phyloP scores from a whole-genome alignment of 257 asterid species.

The Penstemon davidsonii region DNA sequence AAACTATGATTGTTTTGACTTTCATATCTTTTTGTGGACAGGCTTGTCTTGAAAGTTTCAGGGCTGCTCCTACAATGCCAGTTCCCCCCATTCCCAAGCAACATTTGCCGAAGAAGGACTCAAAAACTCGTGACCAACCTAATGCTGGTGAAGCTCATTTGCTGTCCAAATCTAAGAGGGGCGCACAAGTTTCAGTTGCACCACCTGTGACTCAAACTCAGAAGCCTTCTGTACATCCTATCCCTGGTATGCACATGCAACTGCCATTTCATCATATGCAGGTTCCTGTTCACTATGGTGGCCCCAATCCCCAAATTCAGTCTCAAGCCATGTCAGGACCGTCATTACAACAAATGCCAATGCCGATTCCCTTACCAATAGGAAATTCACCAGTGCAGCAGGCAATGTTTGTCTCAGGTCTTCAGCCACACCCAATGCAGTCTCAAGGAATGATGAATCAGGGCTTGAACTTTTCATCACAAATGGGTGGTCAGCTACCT shows the following conservation, averaged over 20 bases:
- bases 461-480: conserved; percentile 61
- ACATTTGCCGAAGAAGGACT: conserved; percentile 55
- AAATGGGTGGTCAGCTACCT: conserved; percentile 67
- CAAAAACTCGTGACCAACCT: conserved; percentile 44
- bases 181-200: conserved; percentile 49
- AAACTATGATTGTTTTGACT: conserved; percentile 3
- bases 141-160: conserved; percentile 48
- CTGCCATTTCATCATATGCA: conserved; percentile 61
- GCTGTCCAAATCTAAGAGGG: conserved; percentile 58
- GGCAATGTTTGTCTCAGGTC: conserved; percentile 63
- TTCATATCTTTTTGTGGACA: conserved; percentile 33
- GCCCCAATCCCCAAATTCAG: conserved; percentile 74
- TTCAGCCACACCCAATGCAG: conserved; percentile 78
- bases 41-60: conserved; percentile 58
- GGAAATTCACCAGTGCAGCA: conserved; percentile 75
- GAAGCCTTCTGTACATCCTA: conserved; percentile 57
- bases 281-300: conserved; percentile 69
- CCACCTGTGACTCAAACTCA: conserved; percentile 55
- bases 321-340: conserved; percentile 73
- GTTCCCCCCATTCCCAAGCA: conserved; percentile 63
- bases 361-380: conserved; percentile 59
- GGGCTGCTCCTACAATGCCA: conserved; percentile 52
- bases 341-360: conserved; percentile 59
- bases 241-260: conserved; percentile 63
- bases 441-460: conserved; percentile 83